A percentile compares a stretch with the other conserved stretches of the same genome.
These are phyloP conservation scores for Erythrophleum fordii DNA, from an alignment of 306 rosid species.

Conservation along the genomic window DNA sequence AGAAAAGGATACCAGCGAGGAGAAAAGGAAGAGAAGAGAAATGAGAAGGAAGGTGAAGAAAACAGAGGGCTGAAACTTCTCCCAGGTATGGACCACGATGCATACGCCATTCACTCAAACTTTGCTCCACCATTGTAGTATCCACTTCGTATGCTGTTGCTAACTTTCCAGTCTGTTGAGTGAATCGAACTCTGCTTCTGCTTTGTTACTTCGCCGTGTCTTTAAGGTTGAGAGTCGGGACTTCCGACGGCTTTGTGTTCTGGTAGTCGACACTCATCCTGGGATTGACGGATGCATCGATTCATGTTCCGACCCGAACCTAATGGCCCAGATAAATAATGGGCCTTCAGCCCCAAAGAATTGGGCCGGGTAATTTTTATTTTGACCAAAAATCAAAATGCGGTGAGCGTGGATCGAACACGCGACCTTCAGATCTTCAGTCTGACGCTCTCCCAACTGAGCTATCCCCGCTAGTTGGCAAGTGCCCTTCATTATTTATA, in stretches of 20 bases:
- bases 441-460: slow-evolving; percentile 63
- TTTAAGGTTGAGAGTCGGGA: background rate
- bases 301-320: background rate
- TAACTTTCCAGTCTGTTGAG: background rate
- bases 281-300: background rate
- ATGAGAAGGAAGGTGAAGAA: slow-evolving; percentile 65
- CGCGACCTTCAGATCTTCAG: slow-evolving; percentile 62
- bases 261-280: background rate
- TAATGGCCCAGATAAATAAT: background rate
- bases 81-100: slow-evolving; percentile 78
- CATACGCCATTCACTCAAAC: slow-evolving; percentile 53
- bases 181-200: background rate
- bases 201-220: background rate
- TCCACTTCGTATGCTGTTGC: background rate
- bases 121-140: slow-evolving; percentile 38
- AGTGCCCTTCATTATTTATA: no score
- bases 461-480: slow-evolving; percentile 44
- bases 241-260: background rate
- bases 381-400: background rate
- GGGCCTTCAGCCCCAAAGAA: background rate
- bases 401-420: slow-evolving; percentile 62
- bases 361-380: background rate
- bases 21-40: slow-evolving; percentile 69
- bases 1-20: slow-evolving; percentile 56
- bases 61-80: slow-evolving; percentile 88